A percentile compares a stretch with the other conserved stretches of the same genome.
Evolutionary conservation across 2,329 filamentous ascomycete species (phyloP).

Genomic region (Sporothrix curviconia): DNA sequence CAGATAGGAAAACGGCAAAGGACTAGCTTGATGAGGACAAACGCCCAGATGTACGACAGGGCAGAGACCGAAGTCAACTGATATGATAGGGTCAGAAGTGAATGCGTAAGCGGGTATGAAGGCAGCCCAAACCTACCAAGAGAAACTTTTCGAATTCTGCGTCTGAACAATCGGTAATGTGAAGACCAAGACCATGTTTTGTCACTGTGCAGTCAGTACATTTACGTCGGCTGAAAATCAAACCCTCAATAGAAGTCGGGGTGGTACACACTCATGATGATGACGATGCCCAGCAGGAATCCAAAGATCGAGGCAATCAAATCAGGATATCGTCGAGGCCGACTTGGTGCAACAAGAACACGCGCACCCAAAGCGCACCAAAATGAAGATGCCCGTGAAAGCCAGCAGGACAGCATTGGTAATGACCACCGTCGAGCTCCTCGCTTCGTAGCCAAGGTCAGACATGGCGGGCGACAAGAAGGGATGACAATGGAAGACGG

Average conservation of each 20-base stretch:
- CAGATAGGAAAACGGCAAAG: slow-evolving; percentile 9
- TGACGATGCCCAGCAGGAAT: neutral
- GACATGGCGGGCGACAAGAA: neutral
- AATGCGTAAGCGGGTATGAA: no score
- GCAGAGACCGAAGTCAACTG: slow-evolving; percentile 6
- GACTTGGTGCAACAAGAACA: neutral
- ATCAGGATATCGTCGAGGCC: slow-evolving; percentile 6
- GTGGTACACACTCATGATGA: slow-evolving; percentile 2
- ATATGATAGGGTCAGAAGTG: neutral
- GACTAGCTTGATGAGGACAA: slow-evolving; percentile 11
- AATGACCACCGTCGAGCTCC: neutral
- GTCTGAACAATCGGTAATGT: neutral
- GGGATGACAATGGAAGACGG: neutral
- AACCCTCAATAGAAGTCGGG: neutral
- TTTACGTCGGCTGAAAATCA: no score
- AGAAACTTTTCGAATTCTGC: neutral
- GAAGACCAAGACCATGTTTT: slow-evolving; percentile 3
- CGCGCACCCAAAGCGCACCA: neutral
- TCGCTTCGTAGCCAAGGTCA: neutral
- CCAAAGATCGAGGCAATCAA: neutral
- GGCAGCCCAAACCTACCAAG: neutral
- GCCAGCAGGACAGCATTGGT: neutral
- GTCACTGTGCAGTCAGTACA: slow-evolving; percentile 3
- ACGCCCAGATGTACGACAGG: slow-evolving; percentile 7
- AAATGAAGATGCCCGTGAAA: slow-evolving; percentile 1